Evolutionary conservation across 2,329 filamentous ascomycete species (phyloP).

Genomic region (Diaporthe citrichinensis): DNA sequence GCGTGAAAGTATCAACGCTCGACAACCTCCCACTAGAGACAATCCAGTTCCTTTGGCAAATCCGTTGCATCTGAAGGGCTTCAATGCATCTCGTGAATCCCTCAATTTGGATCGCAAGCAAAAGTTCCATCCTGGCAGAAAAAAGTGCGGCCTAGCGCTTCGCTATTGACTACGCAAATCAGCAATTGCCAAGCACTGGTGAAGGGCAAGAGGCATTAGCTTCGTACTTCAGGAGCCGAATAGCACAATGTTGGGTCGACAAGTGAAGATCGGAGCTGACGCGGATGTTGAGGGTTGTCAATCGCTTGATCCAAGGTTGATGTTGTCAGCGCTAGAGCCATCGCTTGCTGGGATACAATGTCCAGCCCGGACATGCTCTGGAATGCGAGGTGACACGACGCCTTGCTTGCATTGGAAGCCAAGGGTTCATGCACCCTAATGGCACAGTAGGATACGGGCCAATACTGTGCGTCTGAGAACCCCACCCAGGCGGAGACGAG

Average conservation of each 20-base stretch:
- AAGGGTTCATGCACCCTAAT: neutral
- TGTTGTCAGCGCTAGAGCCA: conserved; percentile 1
- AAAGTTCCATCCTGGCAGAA: no score
- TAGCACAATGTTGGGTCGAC: neutral
- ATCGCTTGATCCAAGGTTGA: neutral
- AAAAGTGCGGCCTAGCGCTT: no score
- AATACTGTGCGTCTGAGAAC: neutral
- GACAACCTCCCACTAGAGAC: neutral
- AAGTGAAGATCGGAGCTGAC: neutral
- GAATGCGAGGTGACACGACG: neutral
- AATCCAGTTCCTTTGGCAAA: neutral
- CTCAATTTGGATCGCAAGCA: no score
- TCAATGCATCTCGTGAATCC: neutral
- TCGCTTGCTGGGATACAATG: neutral
- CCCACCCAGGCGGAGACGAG: neutral
- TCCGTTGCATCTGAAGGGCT: neutral
- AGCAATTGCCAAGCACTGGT: no score
- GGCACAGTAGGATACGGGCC: neutral
- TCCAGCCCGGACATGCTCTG: neutral
- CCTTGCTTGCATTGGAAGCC: neutral
- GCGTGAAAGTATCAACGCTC: neutral
- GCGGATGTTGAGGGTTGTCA: neutral
- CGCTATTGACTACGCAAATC: no score
- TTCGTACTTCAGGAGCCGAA: neutral
- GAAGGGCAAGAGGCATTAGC: no score